These are phyloP conservation scores for Elasticomyces elasticus DNA, from an alignment of 495 filamentous ascomycete species.

Conservation along the genomic window DNA sequence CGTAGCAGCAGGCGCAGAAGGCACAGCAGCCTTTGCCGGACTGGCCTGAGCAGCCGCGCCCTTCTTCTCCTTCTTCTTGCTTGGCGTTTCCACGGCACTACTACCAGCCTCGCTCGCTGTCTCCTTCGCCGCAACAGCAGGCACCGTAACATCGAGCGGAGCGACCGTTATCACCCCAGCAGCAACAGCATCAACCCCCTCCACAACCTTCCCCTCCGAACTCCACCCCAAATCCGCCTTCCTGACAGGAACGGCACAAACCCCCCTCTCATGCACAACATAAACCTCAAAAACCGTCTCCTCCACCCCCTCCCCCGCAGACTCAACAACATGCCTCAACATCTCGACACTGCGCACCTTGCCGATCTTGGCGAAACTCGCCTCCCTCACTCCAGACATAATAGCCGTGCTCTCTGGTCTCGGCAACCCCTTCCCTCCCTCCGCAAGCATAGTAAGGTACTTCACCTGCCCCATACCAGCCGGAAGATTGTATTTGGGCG, in stretches of 20 bases:
- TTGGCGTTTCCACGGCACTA: conserved; percentile 31
- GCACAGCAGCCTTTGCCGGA: conserved; percentile 23
- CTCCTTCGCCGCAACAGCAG: background rate
- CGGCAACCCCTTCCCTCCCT: conserved; percentile 62
- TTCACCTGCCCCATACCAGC: conserved; percentile 75
- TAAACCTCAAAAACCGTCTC: conserved; percentile 81
- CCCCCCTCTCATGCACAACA: conserved; percentile 92
- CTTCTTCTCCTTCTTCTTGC: conserved; percentile 32
- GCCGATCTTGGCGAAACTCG: conserved; percentile 81
- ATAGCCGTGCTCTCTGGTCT: conserved; percentile 89
- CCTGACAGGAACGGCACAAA: conserved; percentile 73
- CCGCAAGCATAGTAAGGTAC: conserved; percentile 65
- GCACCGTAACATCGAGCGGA: conserved; percentile 36
- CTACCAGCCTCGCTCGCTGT: conserved; percentile 34
- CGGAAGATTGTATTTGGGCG: conserved; percentile 75
- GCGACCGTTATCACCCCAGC: conserved; percentile 48
- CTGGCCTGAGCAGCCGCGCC: conserved; percentile 30
- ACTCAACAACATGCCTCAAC: conserved; percentile 50
- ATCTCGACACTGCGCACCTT: conserved; percentile 83
- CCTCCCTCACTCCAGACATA: conserved; percentile 88
- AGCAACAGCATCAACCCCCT: conserved; percentile 61
- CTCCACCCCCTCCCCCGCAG: conserved; percentile 42
- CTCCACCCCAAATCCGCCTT: conserved; percentile 85
- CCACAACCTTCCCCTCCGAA: conserved; percentile 70
- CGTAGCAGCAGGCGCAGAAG: conserved; percentile 29